Evolutionary conservation across 2,329 filamentous ascomycete species (phyloP).

Genomic region (Alternaria sp.): DNA sequence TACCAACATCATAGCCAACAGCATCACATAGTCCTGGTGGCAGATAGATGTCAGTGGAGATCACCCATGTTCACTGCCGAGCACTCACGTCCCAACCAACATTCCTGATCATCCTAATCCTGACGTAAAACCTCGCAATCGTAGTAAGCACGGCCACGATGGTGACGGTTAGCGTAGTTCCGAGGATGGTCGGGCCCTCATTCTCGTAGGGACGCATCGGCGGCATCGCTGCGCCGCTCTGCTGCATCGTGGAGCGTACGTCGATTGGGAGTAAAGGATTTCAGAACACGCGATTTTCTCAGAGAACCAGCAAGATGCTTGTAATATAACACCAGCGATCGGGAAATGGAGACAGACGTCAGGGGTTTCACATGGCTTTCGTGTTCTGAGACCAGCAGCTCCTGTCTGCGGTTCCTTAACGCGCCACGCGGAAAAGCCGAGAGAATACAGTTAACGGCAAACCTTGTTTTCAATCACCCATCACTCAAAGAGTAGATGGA

Average conservation of each 20-base stretch:
- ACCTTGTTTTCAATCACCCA: no score
- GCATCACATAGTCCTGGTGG: constrained; percentile 54
- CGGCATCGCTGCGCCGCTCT: neutral
- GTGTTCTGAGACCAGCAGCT: neutral
- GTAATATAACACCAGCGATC: neutral
- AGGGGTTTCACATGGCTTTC: constrained; percentile 1
- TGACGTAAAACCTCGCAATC: constrained; percentile 57
- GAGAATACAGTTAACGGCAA: no score
- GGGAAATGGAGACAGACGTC: neutral
- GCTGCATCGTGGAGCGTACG: neutral
- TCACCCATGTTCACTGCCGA: neutral
- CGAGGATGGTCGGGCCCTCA: constrained; percentile 52
- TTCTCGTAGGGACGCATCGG: constrained; percentile 17
- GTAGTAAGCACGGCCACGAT: constrained; percentile 53
- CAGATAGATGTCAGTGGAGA: constrained; percentile 14
- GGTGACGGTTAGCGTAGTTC: constrained; percentile 53
- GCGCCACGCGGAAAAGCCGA: no score
- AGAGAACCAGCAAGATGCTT: neutral
- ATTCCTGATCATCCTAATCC: constrained; percentile 59
- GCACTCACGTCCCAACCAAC: constrained; percentile 58
- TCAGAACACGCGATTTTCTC: neutral
- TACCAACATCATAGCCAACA: constrained; percentile 51
- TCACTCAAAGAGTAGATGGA: no score
- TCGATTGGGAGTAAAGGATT: neutral
- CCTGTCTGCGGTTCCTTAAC: neutral